Evolutionary conservation across 805 yeast genomes (phyloP), one percentile per base, ranked within the genome.

Genomic region (Myxozyma kluyveri): DNA sequence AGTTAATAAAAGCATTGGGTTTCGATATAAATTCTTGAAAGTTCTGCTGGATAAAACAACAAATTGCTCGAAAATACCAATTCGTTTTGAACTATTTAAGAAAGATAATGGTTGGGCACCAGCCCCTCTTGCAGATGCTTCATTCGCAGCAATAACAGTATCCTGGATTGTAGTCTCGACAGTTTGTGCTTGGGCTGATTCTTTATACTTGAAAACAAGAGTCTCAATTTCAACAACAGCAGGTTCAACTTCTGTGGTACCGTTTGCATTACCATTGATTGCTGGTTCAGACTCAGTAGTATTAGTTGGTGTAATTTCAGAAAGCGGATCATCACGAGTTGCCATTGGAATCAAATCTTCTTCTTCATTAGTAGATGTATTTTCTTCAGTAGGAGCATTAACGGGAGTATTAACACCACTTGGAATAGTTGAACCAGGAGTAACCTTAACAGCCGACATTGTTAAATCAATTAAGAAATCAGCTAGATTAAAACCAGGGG

Each of bases 401-500:
- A 41, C 27, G 5, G 37, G 21, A 12, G 46, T 42, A 36, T 14
- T 29, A 45, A 22, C 18, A 10, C 3, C 5, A 5, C 5, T 43
- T 31, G 19, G 27, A 42, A n/a, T 29, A 26, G 47, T 49, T 3
- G 27, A 10, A n/a, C 41, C 29, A 5, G 17, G 10, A 9, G 37
- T 22, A 9, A 27, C 42, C 43, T 42, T 48, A 10, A 61, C 51
- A 6, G 75, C 71, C 39, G 81, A 84, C 67, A 89, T 88, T 0
- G 97, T 90, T 35, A 93, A 79, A 65, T 93, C 99, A 56, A 93
- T 56, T 47, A 57, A 43, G 64, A 82, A 93, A 67, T 93, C 99
- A 1, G 98, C 99, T 63, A 93, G 80, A 64, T 93, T 93, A 67
- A 87, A 91, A 35, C 96, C 96, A 12, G 76, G 67, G 1, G 99